Base-by-base conservation (phyloP, 345 rosid genomes). In the Euphorbia lathyris region DNA sequence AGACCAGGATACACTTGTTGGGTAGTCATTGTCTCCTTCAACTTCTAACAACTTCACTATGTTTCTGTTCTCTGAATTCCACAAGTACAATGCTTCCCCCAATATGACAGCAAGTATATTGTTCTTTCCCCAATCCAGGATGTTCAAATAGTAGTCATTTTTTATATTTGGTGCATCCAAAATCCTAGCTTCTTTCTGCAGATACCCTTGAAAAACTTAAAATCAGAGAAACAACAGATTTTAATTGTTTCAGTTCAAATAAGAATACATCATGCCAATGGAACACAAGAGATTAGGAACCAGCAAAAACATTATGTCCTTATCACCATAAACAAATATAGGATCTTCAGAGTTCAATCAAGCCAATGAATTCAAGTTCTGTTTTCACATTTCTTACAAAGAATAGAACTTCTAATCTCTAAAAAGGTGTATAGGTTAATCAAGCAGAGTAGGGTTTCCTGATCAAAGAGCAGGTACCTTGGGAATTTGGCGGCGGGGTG, bases 1-100 rank as follows among this genome's bases (percentile, higher is more conserved):
- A n/a, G 83, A 86, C 85, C 87, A 83, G 42, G 72, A 63, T 55
- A 82, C 65, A 23, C 87, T 86, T n/a, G 83, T 74, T n/a, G 83
- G 84, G 42, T 47, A 53, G 67, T 76, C 80, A 42, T 70, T 30
- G 26, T 42, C 75, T 19, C 42, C 80, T n/a, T 52, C 22, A 80
- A 55, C 75, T 51, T 58, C 70, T 12, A 62, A 51, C 71, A 83
- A 50, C 55, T 61, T 78, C 8, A 69, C 63, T 7, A 68, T 71
- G 1, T 43, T 30, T 7, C 63, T 42, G 48, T 58, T 80, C 69
- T 72, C 66, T 1, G 83, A 20, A 63, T 78, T 80, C 84, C 89
- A 83, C 4, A 86, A 72, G 63, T 81, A 83, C 13, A 80, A 19
- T 10, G 52, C 71, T 16, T 70, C 20, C 14, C 87, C 87, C 67